Evolutionary conservation across 306 rosid genomes (phyloP).

Genomic region (Begonia peltatifolia): DNA sequence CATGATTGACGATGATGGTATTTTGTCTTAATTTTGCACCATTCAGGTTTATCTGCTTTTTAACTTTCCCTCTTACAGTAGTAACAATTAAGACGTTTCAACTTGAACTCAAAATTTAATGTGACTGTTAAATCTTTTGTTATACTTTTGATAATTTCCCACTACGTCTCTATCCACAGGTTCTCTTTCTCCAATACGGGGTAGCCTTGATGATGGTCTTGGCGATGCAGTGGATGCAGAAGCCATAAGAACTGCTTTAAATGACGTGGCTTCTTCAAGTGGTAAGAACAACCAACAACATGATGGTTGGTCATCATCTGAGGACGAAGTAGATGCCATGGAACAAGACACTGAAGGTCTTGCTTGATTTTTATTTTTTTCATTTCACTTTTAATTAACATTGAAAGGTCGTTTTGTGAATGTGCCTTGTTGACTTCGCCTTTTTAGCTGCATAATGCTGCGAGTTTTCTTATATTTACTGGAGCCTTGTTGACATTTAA

Average conservation of each 20-base stretch:
- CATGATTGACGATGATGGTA: constrained; percentile 85
- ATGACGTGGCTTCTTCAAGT: constrained; percentile 73
- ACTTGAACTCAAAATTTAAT: no score
- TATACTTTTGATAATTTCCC: background rate
- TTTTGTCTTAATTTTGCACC: background rate
- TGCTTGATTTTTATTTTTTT: background rate
- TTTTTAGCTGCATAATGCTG: no score
- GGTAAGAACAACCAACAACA: constrained; percentile 21
- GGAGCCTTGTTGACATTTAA: no score
- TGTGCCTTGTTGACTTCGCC: no score
- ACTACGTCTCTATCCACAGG: constrained; percentile 19
- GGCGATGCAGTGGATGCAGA: constrained; percentile 49
- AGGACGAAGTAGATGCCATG: constrained; percentile 78
- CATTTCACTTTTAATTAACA: background rate
- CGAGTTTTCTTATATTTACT: no score
- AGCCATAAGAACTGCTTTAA: constrained; percentile 71
- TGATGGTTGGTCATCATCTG: constrained; percentile 85
- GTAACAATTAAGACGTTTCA: no score
- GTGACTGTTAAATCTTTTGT: no score
- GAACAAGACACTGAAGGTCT: constrained; percentile 78
- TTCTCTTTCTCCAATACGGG: constrained; percentile 58
- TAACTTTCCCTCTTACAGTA: no score
- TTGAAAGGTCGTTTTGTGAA: background rate
- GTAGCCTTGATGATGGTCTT: constrained; percentile 47
- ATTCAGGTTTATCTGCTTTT: background rate